Conservation (phyloP, 192 early-diverging fungal species). For the Jimgerdemannia flammicorona region DNA sequence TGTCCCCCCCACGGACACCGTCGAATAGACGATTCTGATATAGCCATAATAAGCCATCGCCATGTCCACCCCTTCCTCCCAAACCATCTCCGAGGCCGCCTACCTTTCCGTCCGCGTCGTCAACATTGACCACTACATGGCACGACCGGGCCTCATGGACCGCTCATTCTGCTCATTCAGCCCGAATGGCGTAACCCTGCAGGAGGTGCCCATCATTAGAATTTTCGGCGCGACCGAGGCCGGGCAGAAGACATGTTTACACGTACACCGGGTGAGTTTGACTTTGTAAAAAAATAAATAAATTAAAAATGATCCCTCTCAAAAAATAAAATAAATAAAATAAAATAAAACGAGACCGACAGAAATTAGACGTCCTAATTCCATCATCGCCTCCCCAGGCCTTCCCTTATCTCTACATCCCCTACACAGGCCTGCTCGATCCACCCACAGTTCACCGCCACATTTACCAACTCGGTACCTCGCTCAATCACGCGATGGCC, state of each 20-base stretch:
- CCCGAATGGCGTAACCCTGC: slow-evolving; percentile 33
- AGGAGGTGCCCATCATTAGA: slow-evolving; percentile 69
- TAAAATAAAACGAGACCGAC: slow-evolving; percentile 9
- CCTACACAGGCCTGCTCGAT: slow-evolving; percentile 49
- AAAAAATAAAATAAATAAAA: slow-evolving; percentile 4
- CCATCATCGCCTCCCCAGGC: slow-evolving; percentile 29
- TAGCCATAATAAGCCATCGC: no score
- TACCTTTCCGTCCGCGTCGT: slow-evolving; percentile 46
- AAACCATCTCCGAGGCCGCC: neutral
- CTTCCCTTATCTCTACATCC: slow-evolving; percentile 82
- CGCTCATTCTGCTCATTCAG: slow-evolving; percentile 27
- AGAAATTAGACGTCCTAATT: no score
- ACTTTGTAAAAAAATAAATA: neutral
- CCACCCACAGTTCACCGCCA: slow-evolving; percentile 32
- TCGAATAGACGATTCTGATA: no score
- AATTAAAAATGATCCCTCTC: neutral
- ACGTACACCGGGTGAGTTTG: slow-evolving; percentile 69
- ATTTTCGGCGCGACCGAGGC: slow-evolving; percentile 71
- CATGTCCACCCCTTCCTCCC: no score
- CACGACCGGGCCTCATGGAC: slow-evolving; percentile 40
- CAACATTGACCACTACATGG: slow-evolving; percentile 61
- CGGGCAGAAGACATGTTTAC: slow-evolving; percentile 76
- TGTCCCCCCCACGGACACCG: no score
- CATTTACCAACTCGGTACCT: slow-evolving; percentile 50
- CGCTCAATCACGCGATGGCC: slow-evolving; percentile 69